Conservation (phyloP, 441 rosid genomes). For the Manihot esculenta region DNA sequence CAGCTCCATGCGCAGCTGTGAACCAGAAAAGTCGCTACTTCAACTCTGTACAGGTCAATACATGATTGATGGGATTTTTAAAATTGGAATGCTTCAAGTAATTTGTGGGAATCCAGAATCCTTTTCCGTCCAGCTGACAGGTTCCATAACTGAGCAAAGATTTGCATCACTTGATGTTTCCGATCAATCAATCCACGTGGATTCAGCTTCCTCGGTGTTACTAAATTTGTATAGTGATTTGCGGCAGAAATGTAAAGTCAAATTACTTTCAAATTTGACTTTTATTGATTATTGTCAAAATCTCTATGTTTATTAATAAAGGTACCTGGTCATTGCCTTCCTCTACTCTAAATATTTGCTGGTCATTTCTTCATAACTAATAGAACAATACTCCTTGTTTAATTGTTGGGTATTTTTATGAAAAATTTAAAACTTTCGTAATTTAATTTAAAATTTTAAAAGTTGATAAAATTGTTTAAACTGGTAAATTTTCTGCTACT, state of each 20-base stretch:
- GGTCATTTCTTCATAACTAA: too few species aligned
- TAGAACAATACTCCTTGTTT: too few species aligned
- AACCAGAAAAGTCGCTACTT: constrained; percentile 7
- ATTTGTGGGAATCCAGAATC: constrained; percentile 7
- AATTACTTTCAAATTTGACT: too few species aligned
- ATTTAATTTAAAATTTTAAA: too few species aligned
- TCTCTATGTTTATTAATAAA: too few species aligned
- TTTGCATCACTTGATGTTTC: constrained; percentile 5
- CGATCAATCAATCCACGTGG: constrained; percentile 8
- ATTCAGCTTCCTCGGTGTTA: constrained; percentile 10
- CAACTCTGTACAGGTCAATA: constrained; percentile 38
- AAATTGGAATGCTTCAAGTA: background rate
- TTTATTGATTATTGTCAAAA: too few species aligned
- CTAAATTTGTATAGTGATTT: constrained; percentile 32
- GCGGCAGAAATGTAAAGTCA: constrained; percentile 32
- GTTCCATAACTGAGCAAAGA: background rate
- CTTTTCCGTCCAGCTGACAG: constrained; percentile 5
- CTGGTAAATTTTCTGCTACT: too few species aligned
- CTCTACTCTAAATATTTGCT: too few species aligned
- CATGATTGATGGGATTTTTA: constrained; percentile 22
- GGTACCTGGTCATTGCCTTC: too few species aligned
- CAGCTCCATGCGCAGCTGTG: background rate
- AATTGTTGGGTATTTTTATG: too few species aligned
- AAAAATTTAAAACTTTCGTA: too few species aligned
- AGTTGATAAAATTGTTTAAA: too few species aligned